Evolutionary conservation across 2,329 filamentous ascomycete genomes (phyloP).

Genomic region (Rhynchosporium graminicola): DNA sequence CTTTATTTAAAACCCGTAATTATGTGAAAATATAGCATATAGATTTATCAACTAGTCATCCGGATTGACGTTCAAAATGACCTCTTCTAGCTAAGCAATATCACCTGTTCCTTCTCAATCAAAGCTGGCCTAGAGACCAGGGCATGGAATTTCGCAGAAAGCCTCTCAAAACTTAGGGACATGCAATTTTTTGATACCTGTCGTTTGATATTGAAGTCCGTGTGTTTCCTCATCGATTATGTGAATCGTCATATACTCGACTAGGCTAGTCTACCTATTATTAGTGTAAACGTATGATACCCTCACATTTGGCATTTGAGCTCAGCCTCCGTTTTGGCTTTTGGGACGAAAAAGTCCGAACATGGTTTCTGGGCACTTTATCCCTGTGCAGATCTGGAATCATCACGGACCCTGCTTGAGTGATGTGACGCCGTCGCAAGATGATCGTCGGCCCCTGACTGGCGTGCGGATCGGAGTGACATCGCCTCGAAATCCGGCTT

Average conservation of each 20-base stretch:
- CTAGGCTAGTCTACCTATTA: conserved; percentile 11
- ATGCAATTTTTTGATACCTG: no score
- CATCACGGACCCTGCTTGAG: conserved; percentile 20
- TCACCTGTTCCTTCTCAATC: no score
- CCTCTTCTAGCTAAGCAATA: no score
- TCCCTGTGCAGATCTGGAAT: conserved; percentile 18
- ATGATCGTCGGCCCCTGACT: conserved; percentile 14
- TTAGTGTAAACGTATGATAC: conserved; percentile 7
- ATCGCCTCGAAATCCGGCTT: conserved; percentile 11
- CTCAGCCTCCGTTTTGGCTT: not conserved
- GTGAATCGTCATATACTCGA: not conserved
- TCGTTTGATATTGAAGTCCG: no score
- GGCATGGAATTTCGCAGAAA: no score
- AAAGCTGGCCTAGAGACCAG: not conserved
- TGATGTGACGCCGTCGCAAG: conserved; percentile 13
- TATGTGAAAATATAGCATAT: no score
- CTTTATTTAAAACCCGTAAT: no score
- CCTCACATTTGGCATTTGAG: not conserved
- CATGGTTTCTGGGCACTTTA: not conserved
- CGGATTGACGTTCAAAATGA: no score
- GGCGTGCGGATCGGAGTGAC: conserved; percentile 4
- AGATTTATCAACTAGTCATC: no score
- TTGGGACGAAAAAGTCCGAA: conserved; percentile 10
- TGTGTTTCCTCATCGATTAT: no score
- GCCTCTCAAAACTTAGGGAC: no score